A percentile compares a stretch with the other conserved stretches of the same genome.
Conservation (phyloP, 2,329 filamentous ascomycete species). For the Fusarium tuaranense region DNA sequence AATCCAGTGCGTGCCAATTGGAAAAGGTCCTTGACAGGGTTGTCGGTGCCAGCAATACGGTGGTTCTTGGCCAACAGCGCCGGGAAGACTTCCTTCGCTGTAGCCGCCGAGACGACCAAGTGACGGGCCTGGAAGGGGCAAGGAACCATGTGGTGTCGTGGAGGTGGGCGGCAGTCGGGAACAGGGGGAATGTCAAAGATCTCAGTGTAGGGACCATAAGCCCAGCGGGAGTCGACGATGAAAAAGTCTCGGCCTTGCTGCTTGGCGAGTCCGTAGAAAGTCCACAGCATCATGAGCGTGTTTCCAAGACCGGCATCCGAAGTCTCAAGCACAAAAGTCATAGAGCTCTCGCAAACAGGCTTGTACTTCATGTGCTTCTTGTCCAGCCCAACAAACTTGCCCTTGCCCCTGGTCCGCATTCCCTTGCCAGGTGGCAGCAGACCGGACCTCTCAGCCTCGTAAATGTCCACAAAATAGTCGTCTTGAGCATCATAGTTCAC, state of each 20-base stretch:
- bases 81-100: slow-evolving; percentile 73
- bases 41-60: slow-evolving; percentile 38
- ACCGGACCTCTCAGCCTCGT: slow-evolving; percentile 74
- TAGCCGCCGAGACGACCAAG: slow-evolving; percentile 78
- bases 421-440: slow-evolving; percentile 61
- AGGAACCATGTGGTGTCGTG: slow-evolving; percentile 80
- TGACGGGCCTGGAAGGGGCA: slow-evolving; percentile 83
- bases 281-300: slow-evolving; percentile 84
- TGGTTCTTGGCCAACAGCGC: slow-evolving; percentile 56
- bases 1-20: slow-evolving; percentile 77
- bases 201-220: slow-evolving; percentile 79
- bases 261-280: slow-evolving; percentile 82
- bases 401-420: slow-evolving; percentile 53
- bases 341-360: slow-evolving; percentile 73
- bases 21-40: slow-evolving; percentile 67
- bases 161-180: slow-evolving; percentile 76
- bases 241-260: slow-evolving; percentile 83
- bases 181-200: slow-evolving; percentile 77
- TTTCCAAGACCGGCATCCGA: slow-evolving; percentile 81
- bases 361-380: slow-evolving; percentile 57
- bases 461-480: slow-evolving; percentile 78
- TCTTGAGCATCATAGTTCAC: slow-evolving; percentile 71
- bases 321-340: slow-evolving; percentile 83
- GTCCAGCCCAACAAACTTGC: slow-evolving; percentile 62
- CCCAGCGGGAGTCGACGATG: slow-evolving; percentile 86